A percentile compares a stretch with the other conserved stretches of the same genome.
phyloP scores from a whole-genome alignment of 2,329 filamentous ascomycete genomes.

The Chaetomiaceae sp. region DNA sequence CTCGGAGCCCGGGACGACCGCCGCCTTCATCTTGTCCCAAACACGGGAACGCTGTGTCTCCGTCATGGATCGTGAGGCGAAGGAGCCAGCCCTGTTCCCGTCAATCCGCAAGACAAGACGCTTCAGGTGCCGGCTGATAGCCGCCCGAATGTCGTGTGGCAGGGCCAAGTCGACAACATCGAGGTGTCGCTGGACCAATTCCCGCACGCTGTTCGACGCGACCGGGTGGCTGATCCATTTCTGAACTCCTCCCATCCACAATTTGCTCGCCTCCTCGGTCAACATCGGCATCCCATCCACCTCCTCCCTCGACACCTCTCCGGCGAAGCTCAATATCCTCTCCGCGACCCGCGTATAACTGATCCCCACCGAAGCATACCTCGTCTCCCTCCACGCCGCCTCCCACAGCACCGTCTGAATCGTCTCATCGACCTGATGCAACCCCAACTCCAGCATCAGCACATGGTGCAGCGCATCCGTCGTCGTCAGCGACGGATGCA shows the following conservation, averaged over 20 bases:
- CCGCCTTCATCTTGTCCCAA: constrained; percentile 24
- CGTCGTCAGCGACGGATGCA: constrained; percentile 29
- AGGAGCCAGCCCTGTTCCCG: neutral
- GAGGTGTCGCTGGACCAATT: constrained; percentile 29
- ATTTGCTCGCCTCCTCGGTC: neutral
- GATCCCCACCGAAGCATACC: constrained; percentile 29
- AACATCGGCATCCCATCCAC: neutral
- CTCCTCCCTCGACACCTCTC: neutral
- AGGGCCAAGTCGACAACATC: constrained; percentile 26
- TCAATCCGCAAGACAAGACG: constrained; percentile 20
- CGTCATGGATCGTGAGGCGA: constrained; percentile 19
- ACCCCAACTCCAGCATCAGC: constrained; percentile 25
- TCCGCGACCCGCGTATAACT: constrained; percentile 20
- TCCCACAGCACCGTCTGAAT: constrained; percentile 29
- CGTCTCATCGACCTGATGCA: constrained; percentile 24
- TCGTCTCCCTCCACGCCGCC: constrained; percentile 28
- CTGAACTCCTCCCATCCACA: constrained; percentile 21
- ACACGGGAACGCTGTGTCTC: constrained; percentile 20
- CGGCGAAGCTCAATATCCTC: constrained; percentile 16
- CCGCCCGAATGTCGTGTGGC: constrained; percentile 18
- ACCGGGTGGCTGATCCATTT: constrained; percentile 24
- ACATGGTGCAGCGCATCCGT: constrained; percentile 31
- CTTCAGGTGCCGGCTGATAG: constrained; percentile 16
- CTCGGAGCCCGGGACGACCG: constrained; percentile 22
- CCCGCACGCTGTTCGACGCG: constrained; percentile 24